Evolutionary conservation across 805 yeast species (phyloP).

Genomic region (Alloascoidea hylecoeti): DNA sequence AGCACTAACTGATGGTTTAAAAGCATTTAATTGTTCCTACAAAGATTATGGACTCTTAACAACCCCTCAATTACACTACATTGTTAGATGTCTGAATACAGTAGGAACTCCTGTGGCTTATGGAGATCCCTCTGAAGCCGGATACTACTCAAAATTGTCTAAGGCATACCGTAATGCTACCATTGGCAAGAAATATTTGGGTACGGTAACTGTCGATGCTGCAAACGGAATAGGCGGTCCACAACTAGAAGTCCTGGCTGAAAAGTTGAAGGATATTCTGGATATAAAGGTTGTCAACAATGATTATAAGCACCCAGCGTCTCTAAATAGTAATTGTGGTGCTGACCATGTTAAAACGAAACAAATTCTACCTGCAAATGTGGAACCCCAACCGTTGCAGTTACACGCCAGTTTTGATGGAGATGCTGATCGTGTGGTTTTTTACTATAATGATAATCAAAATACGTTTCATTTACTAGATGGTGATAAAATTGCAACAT

Average conservation of each 20-base stretch:
- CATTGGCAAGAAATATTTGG: slow-evolving; percentile 13
- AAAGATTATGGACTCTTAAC: slow-evolving; percentile 61
- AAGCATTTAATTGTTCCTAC: slow-evolving; percentile 28
- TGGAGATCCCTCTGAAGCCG: slow-evolving; percentile 50
- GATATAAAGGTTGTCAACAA: slow-evolving; percentile 36
- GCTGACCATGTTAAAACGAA: slow-evolving; percentile 92
- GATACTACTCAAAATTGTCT: slow-evolving; percentile 56
- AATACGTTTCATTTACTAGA: slow-evolving; percentile 36
- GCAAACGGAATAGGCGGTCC: slow-evolving; percentile 98
- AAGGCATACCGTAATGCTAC: slow-evolving; percentile 33
- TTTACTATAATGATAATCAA: slow-evolving; percentile 29
- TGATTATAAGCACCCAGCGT: slow-evolving; percentile 33
- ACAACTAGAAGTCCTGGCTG: slow-evolving; percentile 36
- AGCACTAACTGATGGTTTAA: slow-evolving; percentile 49
- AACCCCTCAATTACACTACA: slow-evolving; percentile 89
- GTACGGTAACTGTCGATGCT: slow-evolving; percentile 55
- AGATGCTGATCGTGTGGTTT: slow-evolving; percentile 91
- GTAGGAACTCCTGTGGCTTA: slow-evolving; percentile 22
- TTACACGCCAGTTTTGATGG: slow-evolving; percentile 87
- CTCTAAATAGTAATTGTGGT: slow-evolving; percentile 72
- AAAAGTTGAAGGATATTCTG: slow-evolving; percentile 23
- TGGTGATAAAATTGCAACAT: slow-evolving; percentile 87
- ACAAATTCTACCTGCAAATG: slow-evolving; percentile 60
- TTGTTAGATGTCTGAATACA: slow-evolving; percentile 65
- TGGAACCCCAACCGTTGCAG: slow-evolving; percentile 27